phyloP scores from a whole-genome alignment of 1,284 basidiomycete genomes.

The Ceratobasidium sp. region DNA sequence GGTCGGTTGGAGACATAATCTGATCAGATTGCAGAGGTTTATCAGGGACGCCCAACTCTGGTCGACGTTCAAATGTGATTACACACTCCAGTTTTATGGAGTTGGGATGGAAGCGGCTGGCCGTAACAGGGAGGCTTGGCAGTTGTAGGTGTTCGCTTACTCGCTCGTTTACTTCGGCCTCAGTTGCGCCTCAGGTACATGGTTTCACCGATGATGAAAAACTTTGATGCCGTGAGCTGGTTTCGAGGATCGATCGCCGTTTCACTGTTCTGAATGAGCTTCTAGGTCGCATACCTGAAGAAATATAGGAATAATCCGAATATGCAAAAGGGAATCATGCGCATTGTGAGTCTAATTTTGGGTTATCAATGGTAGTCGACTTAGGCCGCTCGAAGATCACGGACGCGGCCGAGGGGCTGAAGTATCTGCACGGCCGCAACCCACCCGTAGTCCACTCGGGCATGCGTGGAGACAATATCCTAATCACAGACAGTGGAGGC shows the following conservation, averaged over 20 bases:
- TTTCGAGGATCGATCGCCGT: not conserved
- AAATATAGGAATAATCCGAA: not conserved
- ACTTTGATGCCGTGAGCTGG: constrained; percentile 17
- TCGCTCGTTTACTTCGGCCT: too few species aligned
- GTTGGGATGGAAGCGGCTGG: constrained; percentile 32
- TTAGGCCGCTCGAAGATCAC: constrained; percentile 4
- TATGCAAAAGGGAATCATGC: constrained; percentile 18
- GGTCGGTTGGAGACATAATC: not conserved
- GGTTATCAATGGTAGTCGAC: not conserved
- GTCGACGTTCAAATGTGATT: constrained; percentile 24
- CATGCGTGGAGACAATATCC: constrained; percentile 31
- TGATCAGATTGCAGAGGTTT: not conserved
- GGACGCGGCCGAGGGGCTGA: constrained; percentile 27
- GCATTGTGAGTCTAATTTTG: not conserved
- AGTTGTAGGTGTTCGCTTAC: constrained; percentile 1
- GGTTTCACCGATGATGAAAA: constrained; percentile 30
- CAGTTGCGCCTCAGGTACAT: not conserved
- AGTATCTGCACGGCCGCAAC: constrained; percentile 18
- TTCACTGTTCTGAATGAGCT: too few species aligned
- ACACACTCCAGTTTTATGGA: constrained; percentile 32
- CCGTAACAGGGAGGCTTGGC: constrained; percentile 2
- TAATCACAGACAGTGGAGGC: constrained; percentile 29
- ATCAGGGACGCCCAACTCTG: constrained; percentile 16
- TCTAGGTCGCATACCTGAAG: constrained; percentile 25
- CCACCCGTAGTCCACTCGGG: constrained; percentile 28